Conservation (phyloP, 441 rosid genomes). For the Iberis amara region DNA sequence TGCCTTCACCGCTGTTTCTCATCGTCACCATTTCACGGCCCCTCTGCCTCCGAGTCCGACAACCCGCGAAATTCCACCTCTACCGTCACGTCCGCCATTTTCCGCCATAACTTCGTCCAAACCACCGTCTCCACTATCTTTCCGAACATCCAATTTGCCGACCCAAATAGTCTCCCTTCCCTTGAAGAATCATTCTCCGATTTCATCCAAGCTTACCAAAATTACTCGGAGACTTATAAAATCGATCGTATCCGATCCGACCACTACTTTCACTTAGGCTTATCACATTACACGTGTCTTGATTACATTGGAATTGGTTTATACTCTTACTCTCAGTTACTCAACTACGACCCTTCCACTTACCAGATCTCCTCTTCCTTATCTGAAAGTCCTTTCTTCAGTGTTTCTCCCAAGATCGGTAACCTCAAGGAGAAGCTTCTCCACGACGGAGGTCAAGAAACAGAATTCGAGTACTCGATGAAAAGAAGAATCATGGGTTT, state of each 20-base stretch:
- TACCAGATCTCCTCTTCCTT: constrained; percentile 38
- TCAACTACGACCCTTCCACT: constrained; percentile 39
- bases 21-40: constrained; percentile 25
- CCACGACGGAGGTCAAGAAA: constrained; percentile 57
- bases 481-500: constrained; percentile 71
- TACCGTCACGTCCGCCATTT: constrained; percentile 42
- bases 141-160: constrained; percentile 59
- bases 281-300: constrained; percentile 63
- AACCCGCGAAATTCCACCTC: constrained; percentile 19
- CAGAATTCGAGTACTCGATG: constrained; percentile 59
- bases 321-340: constrained; percentile 68
- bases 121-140: constrained; percentile 57
- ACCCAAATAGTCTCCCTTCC: constrained; percentile 75
- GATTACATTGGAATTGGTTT: constrained; percentile 89
- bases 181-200: constrained; percentile 51
- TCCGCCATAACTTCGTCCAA: constrained; percentile 55
- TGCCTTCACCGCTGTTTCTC: constrained; percentile 68
- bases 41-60: constrained; percentile 33
- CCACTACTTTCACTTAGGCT: constrained; percentile 62
- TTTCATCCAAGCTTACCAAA: constrained; percentile 61
- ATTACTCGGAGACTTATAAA: constrained; percentile 43
- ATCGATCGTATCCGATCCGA: constrained; percentile 60
- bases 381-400: constrained; percentile 63
- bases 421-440: constrained; percentile 74
- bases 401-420: constrained; percentile 67